Base-by-base conservation (phyloP, 2,329 filamentous ascomycete species). In the Hymenotorrendiella dingleyae region DNA sequence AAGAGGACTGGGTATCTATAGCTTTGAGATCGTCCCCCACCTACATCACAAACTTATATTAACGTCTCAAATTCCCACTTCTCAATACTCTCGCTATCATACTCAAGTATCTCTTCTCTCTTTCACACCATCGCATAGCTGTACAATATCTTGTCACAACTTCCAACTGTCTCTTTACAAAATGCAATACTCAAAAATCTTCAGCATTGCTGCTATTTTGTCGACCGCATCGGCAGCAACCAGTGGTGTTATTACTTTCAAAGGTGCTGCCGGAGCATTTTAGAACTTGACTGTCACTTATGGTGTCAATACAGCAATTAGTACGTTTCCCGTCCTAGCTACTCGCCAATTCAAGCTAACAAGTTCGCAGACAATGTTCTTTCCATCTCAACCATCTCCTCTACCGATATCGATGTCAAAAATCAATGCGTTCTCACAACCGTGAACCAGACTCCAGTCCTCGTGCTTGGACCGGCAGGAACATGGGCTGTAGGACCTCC, bases 401-500 rank as follows among this genome's bases (percentile, higher is more conserved):
- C 51, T 2, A 36, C 26, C 4, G 8, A 14, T 11, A 37, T 53
- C 24, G 34, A 55, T 17, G 40, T 56, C 23, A 38, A 30, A 8
- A 29, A 47, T 3, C 43, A 48, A 38, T 58, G 55, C 32, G 47
- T 36, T 2, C 48, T 58, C 28, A 36, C 45, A 11, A 53, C 55
- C 12, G 55, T 58, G 11, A 53, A 56, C 44, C 48, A 47, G 8
- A 35, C 49, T 3, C 53, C 54, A 2, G 46, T 48, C 6, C 51
- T 58, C n/a, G 51, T 57, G 19, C 35, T 42, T 29, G 50, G 50
- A 4, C 47, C 48, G n/a, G 9, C 40, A 6, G 43, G 48, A 3
- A 52, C 48, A 4, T 58, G 55, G 55, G 42, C 33, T 4, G 43
- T 57, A 10, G 55, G 55, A 2, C 55, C 55, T n/a, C 55, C 55